Percentiles rank a stretch among this genome's conserved stretches.
Evolutionary conservation across 164 flowering plant genomes (phyloP).

Genomic region (Vitis cinerea): DNA sequence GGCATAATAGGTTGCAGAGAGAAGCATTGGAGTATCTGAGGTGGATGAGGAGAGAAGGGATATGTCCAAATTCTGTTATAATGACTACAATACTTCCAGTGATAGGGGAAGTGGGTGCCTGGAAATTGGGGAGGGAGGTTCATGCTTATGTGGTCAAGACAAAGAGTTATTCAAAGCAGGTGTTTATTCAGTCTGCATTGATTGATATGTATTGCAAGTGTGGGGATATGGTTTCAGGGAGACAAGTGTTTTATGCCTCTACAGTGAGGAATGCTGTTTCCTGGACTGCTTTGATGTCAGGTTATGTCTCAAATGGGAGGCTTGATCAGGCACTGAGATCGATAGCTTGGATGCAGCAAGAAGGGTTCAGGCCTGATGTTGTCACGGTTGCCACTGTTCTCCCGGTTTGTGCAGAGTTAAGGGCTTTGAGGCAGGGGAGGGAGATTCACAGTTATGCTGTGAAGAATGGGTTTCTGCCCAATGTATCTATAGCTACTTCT

Average conservation of each 20-base stretch:
- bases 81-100: conserved; percentile 66
- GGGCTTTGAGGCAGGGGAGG: conserved; percentile 66
- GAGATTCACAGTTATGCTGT: conserved; percentile 73
- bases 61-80: conserved; percentile 64
- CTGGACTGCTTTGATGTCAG: conserved; percentile 91
- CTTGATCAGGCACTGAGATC: conserved; percentile 82
- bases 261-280: conserved; percentile 64
- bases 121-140: conserved; percentile 62
- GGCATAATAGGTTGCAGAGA: conserved; percentile 60
- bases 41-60: conserved; percentile 62
- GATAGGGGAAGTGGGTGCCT: conserved; percentile 52
- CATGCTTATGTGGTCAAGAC: conserved; percentile 74
- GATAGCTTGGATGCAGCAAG: conserved; percentile 89
- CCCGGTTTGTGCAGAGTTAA: conserved; percentile 73
- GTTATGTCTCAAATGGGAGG: conserved; percentile 70
- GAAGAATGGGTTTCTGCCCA: conserved; percentile 62
- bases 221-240: conserved; percentile 62
- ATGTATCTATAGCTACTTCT: conserved; percentile 69
- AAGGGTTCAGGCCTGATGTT: conserved; percentile 86
- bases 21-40: conserved; percentile 64
- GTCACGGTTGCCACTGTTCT: conserved; percentile 79
- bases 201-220: conserved; percentile 94
- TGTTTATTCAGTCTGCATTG: conserved; percentile 63
- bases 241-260: conserved; percentile 61
- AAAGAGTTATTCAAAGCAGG: conserved; percentile 42